Conservation (phyloP, 2,329 filamentous ascomycete genomes). For the Magnaporthiopsis rhizophila region DNA sequence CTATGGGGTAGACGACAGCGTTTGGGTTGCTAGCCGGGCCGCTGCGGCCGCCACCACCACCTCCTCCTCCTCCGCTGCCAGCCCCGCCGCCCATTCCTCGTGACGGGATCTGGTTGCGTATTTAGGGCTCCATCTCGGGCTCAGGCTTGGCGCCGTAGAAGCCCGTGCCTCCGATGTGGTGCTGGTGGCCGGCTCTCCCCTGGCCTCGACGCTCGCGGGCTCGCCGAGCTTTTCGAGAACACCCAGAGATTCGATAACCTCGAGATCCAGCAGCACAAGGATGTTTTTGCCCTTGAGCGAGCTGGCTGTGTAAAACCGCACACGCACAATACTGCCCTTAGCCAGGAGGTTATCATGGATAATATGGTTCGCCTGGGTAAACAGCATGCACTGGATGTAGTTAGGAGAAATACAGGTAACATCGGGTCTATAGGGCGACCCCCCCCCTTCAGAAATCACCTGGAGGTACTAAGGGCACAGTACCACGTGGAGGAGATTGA, state of each 20-base stretch:
- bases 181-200: constrained; percentile 32
- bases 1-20: constrained; percentile 80
- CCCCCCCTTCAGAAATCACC: neutral
- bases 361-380: constrained; percentile 74
- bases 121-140: constrained; percentile 46
- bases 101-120: constrained; percentile 40
- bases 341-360: constrained; percentile 71
- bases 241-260: constrained; percentile 74
- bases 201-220: constrained; percentile 47
- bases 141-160: constrained; percentile 79
- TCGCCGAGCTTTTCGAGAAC: constrained; percentile 82
- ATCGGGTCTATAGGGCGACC: neutral
- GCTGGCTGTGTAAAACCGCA: constrained; percentile 81
- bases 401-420: constrained; percentile 1
- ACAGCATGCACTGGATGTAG: constrained; percentile 59
- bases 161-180: constrained; percentile 66
- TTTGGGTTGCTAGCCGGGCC: constrained; percentile 29
- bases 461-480: neutral
- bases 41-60: constrained; percentile 12
- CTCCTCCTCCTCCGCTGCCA: constrained; percentile 17
- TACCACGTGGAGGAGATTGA: constrained; percentile 4
- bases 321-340: constrained; percentile 71
- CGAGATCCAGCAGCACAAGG: constrained; percentile 79
- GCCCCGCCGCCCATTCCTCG: constrained; percentile 23
- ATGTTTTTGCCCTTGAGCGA: constrained; percentile 91